Conservation (phyloP, 352 stramenopile species). For the Globisporangium paroecandrum region DNA sequence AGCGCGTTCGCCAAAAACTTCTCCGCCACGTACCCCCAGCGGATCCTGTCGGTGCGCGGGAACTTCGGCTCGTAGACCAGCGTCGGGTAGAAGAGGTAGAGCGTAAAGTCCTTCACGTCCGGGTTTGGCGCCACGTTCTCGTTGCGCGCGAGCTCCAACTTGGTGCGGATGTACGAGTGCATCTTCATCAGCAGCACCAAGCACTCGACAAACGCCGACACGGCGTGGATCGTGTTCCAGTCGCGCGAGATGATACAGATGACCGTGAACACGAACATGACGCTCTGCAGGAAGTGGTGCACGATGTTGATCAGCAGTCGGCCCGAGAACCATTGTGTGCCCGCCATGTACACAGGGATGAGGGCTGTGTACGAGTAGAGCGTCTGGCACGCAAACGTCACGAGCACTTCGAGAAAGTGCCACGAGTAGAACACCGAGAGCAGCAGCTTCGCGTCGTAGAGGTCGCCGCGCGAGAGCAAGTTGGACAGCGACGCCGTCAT, state of each 20-base stretch:
- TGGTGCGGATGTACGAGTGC: slow-evolving; percentile 78
- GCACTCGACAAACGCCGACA: slow-evolving; percentile 75
- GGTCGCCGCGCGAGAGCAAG: slow-evolving; percentile 39
- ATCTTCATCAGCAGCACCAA: slow-evolving; percentile 82
- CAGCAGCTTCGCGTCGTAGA: slow-evolving; percentile 53
- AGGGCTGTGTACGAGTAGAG: slow-evolving; percentile 74
- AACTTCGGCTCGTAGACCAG: slow-evolving; percentile 95
- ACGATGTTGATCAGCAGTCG: slow-evolving; percentile 60
- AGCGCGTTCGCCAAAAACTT: slow-evolving; percentile 80
- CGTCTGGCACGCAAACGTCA: slow-evolving; percentile 58
- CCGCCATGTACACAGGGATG: slow-evolving; percentile 66
- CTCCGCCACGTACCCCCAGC: slow-evolving; percentile 79
- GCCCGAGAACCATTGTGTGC: slow-evolving; percentile 30
- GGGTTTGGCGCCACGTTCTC: slow-evolving; percentile 25
- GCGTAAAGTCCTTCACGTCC: slow-evolving; percentile 53
- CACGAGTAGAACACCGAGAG: slow-evolving; percentile 70
- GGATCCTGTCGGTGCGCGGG: slow-evolving; percentile 77
- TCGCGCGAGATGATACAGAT: slow-evolving; percentile 67
- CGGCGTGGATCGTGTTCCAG: slow-evolving; percentile 69
- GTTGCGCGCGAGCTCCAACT: slow-evolving; percentile 52
- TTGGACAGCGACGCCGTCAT: slow-evolving; percentile 60
- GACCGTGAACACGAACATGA: slow-evolving; percentile 68
- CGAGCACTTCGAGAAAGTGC: slow-evolving; percentile 66
- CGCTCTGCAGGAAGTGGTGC: slow-evolving; percentile 67
- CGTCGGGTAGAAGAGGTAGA: slow-evolving; percentile 84